Conservation (phyloP, 352 stramenopile genomes). For the Globisporangium splendens region DNA sequence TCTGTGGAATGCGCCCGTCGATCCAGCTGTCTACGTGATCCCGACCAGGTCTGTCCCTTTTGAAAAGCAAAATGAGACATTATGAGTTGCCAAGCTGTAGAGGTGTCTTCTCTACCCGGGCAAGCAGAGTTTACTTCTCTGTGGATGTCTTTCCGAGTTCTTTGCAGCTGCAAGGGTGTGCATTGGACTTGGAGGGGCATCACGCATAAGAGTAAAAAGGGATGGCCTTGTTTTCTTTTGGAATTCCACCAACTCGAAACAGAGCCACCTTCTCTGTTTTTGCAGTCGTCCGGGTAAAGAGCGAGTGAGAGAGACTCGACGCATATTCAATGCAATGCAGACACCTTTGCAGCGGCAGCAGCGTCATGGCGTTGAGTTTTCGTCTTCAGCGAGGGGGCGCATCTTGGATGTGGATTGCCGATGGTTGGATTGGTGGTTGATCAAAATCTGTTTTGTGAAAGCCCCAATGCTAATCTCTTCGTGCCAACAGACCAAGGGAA, state of each 20-base stretch:
- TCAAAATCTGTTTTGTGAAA: constrained; percentile 1
- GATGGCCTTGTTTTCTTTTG: constrained; percentile 14
- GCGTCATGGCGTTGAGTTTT: neutral
- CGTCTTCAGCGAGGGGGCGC: neutral
- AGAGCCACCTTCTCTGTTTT: constrained; percentile 42
- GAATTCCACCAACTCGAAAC: constrained; percentile 9
- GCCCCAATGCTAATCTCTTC: neutral
- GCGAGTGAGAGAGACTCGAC: constrained; percentile 1
- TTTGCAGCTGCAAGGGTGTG: neutral
- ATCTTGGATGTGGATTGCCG: neutral
- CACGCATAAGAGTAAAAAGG: constrained; percentile 43
- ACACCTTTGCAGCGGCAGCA: constrained; percentile 1
- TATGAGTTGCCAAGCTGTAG: constrained; percentile 86
- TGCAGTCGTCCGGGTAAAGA: constrained; percentile 19
- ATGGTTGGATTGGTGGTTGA: constrained; percentile 6
- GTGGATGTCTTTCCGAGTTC: constrained; percentile 30
- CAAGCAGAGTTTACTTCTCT: constrained; percentile 91
- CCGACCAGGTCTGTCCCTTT: constrained; percentile 10
- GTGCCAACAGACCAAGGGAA: constrained; percentile 59
- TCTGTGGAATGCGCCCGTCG: neutral
- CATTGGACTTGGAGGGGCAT: constrained; percentile 9
- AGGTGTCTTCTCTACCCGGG: constrained; percentile 81
- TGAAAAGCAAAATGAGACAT: constrained; percentile 7
- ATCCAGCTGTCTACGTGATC: neutral
- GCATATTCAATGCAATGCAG: constrained; percentile 2